Evolutionary conservation across 225 moss, liverwort and hornwort species (phyloP).

Genomic region (Marchantia polymorpha): DNA sequence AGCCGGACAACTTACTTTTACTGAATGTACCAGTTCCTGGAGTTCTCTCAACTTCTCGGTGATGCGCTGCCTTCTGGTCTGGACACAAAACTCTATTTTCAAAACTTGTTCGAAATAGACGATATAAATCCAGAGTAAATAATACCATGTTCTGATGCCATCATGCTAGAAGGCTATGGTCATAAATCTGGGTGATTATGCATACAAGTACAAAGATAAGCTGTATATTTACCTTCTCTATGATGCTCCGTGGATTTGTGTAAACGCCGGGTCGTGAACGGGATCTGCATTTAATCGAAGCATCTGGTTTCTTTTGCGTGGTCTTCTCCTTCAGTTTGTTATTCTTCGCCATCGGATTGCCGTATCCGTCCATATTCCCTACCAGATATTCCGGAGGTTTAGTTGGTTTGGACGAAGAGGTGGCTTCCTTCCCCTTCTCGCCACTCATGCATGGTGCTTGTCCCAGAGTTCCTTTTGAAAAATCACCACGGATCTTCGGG

Average conservation of each 20-base stretch:
- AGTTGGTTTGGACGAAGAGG: background rate
- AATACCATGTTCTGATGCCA: background rate
- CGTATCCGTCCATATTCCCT: background rate
- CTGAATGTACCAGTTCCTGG: background rate
- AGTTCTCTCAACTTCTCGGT: background rate
- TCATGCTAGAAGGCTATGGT: background rate
- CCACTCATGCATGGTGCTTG: background rate
- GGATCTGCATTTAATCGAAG: background rate
- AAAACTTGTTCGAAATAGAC: background rate
- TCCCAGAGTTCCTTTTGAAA: background rate
- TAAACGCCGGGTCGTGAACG: background rate
- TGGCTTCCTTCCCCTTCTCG: background rate
- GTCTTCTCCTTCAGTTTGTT: background rate
- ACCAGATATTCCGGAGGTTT: background rate
- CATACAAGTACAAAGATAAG: background rate
- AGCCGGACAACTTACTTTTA: background rate
- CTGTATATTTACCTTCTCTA: background rate
- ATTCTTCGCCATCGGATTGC: background rate
- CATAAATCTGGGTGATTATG: background rate
- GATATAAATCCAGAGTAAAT: background rate
- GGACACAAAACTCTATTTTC: too few species aligned
- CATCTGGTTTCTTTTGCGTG: background rate
- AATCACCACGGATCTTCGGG: background rate
- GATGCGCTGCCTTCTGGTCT: constrained; percentile 1
- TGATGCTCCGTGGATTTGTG: background rate